Evolutionary conservation across 306 rosid species (phyloP).

Genomic region (Delonix regia): DNA sequence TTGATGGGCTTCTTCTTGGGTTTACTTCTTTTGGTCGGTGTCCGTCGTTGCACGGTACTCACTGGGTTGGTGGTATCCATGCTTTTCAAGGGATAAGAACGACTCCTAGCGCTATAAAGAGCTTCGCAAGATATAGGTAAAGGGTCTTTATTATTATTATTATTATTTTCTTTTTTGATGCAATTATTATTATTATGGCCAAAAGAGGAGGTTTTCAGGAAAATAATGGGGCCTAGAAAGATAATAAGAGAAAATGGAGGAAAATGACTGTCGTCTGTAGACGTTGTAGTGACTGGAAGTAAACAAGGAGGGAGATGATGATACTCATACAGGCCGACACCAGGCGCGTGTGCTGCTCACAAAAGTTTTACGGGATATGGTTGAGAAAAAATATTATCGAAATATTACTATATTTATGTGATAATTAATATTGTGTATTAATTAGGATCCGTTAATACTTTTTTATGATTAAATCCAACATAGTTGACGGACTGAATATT

Average conservation of each 20-base stretch:
- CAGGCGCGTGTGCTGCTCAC: conserved; percentile 31
- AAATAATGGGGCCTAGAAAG: background rate
- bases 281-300: background rate
- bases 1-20: conserved; percentile 49
- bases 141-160: background rate
- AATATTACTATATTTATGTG: no score
- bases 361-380: background rate
- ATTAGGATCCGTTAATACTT: no score
- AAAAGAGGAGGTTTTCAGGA: background rate
- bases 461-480: no score
- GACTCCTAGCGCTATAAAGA: background rate
- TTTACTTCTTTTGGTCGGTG: conserved; percentile 41
- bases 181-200: background rate
- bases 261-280: background rate
- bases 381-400: no score
- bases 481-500: no score
- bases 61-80: conserved; percentile 44
- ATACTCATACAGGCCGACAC: conserved; percentile 30
- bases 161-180: no score
- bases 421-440: no score
- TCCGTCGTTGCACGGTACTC: conserved; percentile 33
- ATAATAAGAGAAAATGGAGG: background rate
- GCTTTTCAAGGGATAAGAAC: background rate
- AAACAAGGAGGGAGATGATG: no score
- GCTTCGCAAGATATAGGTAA: conserved; percentile 4